Evolutionary conservation across 1,139 yeast species (phyloP), one percentile per base, ranked within the genome.

Genomic region (Debaryomycetaceae sp.): DNA sequence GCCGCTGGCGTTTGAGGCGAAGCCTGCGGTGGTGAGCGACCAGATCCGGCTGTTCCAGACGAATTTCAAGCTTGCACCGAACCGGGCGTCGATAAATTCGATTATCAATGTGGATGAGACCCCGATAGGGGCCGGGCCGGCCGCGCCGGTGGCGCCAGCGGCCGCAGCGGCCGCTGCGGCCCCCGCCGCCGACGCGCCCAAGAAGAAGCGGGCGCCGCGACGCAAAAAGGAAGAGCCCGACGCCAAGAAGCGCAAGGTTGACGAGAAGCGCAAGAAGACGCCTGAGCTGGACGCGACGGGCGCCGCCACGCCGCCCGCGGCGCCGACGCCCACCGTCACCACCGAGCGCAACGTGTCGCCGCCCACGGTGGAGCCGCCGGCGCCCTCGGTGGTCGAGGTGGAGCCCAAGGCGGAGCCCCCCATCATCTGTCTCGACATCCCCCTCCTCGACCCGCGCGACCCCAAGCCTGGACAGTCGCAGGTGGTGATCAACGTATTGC

Each of bases 401-500:
- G 21, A 13, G 24, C 12, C 18, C 14, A 25, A 25, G 16, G n/a
- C 9, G 10, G 29, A 27, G 34, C 54, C 49, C 5, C 78, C 82
- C 1, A 70, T 75, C 15, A 69, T 78, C 12, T 76, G 78, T 4
- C 49, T 80, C n/a, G 71, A 78, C 39, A 69, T 79, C 5, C 86
- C 85, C 0, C 49, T 80, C 16, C 48, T 66, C 7, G 69, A 68
- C 38, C 68, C 71, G 8, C 51, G 60, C 17, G 58, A 68, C 21
- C 78, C 78, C 21, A 59, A 69, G 31, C 78, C 81, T 6, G 85
- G 83, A 12, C 75, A 76, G 38, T 72, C 83, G 1, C 84, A 79
- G 47, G 86, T 83, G 2, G 78, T 83, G 1, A 71, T 88, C 41
- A 91, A 89, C 47, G 86, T 89, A 23, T 59, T 82, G 47, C 78